Evolutionary conservation across 495 filamentous ascomycete genomes (phyloP).

Genomic region (Monascus purpureus): DNA sequence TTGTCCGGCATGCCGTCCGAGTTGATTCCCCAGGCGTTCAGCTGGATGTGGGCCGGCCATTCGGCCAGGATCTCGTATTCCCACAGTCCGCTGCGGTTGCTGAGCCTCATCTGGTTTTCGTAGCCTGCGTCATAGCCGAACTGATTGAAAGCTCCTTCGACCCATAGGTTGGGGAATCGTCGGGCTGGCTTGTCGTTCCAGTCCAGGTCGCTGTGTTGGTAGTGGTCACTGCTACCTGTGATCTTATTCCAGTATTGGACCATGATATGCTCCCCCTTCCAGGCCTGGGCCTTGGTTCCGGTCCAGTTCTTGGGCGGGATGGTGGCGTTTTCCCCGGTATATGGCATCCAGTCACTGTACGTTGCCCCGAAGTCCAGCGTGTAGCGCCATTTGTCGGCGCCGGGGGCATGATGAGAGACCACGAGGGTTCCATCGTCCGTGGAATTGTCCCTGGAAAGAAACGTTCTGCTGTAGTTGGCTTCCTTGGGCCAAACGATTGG

Average conservation of each 20-base stretch:
- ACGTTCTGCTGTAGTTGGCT: constrained; percentile 38
- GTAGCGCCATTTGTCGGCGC: constrained; percentile 46
- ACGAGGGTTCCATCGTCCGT: constrained; percentile 15
- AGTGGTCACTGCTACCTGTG: constrained; percentile 41
- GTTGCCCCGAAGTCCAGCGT: constrained; percentile 38
- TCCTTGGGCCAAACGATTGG: constrained; percentile 32
- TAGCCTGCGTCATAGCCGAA: constrained; percentile 51
- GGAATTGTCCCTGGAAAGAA: constrained; percentile 28
- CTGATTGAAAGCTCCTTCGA: constrained; percentile 46
- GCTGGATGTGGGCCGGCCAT: constrained; percentile 31
- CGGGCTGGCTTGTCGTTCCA: constrained; percentile 21
- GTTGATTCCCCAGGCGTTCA: constrained; percentile 37
- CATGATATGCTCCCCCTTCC: constrained; percentile 45
- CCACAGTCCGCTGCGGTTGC: constrained; percentile 31
- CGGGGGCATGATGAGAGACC: constrained; percentile 39
- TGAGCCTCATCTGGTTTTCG: constrained; percentile 33
- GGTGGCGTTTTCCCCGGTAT: constrained; percentile 25
- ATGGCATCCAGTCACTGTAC: constrained; percentile 42
- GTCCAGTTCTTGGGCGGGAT: constrained; percentile 28
- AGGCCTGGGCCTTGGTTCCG: constrained; percentile 39
- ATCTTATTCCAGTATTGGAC: constrained; percentile 50
- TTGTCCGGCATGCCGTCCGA: constrained; percentile 30
- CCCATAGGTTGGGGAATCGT: constrained; percentile 44
- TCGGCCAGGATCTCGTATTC: constrained; percentile 36
- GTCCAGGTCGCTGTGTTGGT: constrained; percentile 42